These are phyloP conservation scores for Crithidia bombi DNA, from an alignment of 208 protist genomes.

Conservation along the genomic window DNA sequence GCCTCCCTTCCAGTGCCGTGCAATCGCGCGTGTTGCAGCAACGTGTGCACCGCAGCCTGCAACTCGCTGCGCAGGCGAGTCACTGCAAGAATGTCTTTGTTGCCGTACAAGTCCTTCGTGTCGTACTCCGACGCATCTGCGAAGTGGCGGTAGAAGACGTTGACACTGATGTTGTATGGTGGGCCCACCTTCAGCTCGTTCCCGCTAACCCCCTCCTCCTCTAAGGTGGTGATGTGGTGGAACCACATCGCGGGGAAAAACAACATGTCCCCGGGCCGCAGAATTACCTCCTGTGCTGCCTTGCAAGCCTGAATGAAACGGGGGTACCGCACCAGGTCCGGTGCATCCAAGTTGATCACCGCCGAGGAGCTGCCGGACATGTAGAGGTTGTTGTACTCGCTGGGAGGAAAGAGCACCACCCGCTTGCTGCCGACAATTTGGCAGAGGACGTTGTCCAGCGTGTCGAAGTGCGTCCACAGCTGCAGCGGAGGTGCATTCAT, in stretches of 20 bases:
- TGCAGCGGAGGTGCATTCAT: conserved; percentile 87
- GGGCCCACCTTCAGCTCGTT: neutral
- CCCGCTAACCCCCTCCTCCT: neutral
- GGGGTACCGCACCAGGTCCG: conserved; percentile 78
- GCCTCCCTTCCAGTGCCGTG: neutral
- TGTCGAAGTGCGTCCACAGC: conserved; percentile 95
- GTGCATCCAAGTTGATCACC: conserved; percentile 81
- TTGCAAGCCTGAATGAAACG: conserved; percentile 82
- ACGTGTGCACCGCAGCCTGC: conserved; percentile 26
- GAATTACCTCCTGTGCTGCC: conserved; percentile 67
- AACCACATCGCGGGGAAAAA: conserved; percentile 94
- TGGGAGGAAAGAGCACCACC: conserved; percentile 90
- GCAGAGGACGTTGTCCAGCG: conserved; percentile 93
- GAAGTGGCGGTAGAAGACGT: conserved; percentile 90
- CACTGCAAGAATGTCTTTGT: conserved; percentile 82
- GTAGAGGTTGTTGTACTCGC: conserved; percentile 89
- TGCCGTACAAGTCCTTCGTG: conserved; percentile 89
- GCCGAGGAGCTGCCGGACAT: conserved; percentile 87
- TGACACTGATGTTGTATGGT: conserved; percentile 81
- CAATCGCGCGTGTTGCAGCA: conserved; percentile 25
- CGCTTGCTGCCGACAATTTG: conserved; percentile 91
- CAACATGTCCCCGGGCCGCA: conserved; percentile 92
- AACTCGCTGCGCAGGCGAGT: conserved; percentile 54
- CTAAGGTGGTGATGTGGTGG: conserved; percentile 88
- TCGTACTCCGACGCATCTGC: conserved; percentile 59